Evolutionary conservation across 352 stramenopile genomes (phyloP).

Genomic region (Globisporangium barbulae): DNA sequence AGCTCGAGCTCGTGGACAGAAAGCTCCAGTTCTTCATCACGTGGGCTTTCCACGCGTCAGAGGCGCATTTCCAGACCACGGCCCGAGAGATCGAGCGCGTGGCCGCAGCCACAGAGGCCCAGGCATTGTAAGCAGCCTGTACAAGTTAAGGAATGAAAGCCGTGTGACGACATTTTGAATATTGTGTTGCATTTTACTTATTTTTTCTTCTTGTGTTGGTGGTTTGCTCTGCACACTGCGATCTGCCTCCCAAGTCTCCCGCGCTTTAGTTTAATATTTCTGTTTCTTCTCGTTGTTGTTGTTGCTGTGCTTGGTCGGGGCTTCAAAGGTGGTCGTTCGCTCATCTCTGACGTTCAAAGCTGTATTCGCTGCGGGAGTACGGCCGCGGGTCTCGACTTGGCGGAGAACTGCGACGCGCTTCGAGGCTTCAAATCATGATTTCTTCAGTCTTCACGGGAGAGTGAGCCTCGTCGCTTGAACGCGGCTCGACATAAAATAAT

Average conservation of each 20-base stretch:
- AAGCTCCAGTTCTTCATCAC: conserved; percentile 64
- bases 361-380: too few relatives aligned
- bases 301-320: background rate
- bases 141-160: background rate
- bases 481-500: conserved; percentile 13
- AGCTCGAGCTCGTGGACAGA: conserved; percentile 31
- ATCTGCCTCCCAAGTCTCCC: background rate
- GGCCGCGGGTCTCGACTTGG: too few relatives aligned
- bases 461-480: background rate
- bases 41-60: conserved; percentile 34
- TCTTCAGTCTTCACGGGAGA: background rate
- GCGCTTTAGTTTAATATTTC: background rate
- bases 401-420: background rate
- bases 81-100: conserved; percentile 10
- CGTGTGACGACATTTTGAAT: background rate
- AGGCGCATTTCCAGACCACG: conserved; percentile 8
- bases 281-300: background rate
- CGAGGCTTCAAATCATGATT: background rate
- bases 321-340: background rate
- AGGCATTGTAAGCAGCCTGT: too few relatives aligned
- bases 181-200: background rate
- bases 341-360: background rate
- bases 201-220: background rate
- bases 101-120: background rate
- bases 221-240: background rate